Evolutionary conservation across 139 green algal genomes (phyloP), one percentile per base, ranked within the genome.

Genomic region (Raphidocelis subcapitata): DNA sequence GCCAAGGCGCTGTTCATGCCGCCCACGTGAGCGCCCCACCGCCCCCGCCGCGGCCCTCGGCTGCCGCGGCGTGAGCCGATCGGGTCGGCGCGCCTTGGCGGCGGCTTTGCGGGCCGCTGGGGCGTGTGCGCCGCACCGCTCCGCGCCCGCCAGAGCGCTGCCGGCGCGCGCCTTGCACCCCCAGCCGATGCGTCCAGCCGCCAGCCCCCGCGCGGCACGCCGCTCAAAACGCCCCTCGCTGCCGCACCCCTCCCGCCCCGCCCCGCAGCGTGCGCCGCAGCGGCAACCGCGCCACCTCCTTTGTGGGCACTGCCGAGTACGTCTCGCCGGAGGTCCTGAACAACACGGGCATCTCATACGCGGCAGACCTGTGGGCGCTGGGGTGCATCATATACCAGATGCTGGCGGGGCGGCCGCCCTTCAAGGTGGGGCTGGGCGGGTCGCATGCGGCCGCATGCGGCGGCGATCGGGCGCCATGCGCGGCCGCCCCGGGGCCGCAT

Each of bases 271-370:
- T 41, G 62, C 41, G 23, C 36, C 21, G 33, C 62, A 35, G 35
- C 2, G 62, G 16, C 24, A 54, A 51, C 74, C 68, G 83, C 32
- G 78, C 79, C 3, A 87, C 85, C 1, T 93, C 87, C 0, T 89
- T 97, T 63, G 92, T 96, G 24, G 92, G 93, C 35, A 97, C 92
- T 16, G 93, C 92, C 4, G 93, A 97, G 72, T 97, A 95, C 65
- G 81, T 96, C 5, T 85, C 87, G 10, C 91, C 91, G 3, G 91
- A 97, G 76, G 79, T 92, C n/a, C 81, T 96, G 21, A 66, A 81
- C 64, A 96, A 93, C 74, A 18, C 73, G 32, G 47, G 67, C 29
- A 65, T 94, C 20, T 85, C 55, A 24, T 91, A 80, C 56, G 84
- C 87, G 1, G 74, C 82, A 1, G 92, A 97, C 74, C 72, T 97